Evolutionary conservation across 2,329 filamentous ascomycete genomes (phyloP), one percentile per base, ranked within the genome.

Genomic region (Stylonectria norvegica): DNA sequence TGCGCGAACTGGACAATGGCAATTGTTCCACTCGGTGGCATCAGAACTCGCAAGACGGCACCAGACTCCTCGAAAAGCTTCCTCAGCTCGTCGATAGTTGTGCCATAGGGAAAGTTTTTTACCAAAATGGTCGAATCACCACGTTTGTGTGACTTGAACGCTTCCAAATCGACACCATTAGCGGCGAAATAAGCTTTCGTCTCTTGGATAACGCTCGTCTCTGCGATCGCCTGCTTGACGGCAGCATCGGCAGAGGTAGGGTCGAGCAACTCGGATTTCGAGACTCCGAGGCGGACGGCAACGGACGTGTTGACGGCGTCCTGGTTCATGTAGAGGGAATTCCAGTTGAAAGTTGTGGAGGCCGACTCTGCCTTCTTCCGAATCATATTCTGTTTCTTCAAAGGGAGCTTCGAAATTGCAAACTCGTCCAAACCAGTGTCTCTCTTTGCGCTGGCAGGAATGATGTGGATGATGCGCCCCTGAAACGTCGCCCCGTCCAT

Each of bases 251-350:
- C 83, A 43, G 88, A 95, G 4, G 91, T 95, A n/a, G 91, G 93
- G 66, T 98, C 91, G 32, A 98, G 75, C 42, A 98, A 69, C 56
- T 95, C 89, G 9, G 89, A 83, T 70, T 98, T 98, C 40, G 86
- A 85, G 42, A 98, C 79, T 33, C 91, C 90, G 42, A 98, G 75
- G 38, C 90, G 85, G 59, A 84, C 81, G 34, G 93, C 89, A 46
- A 95, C 81, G 5, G 90, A 94, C 34, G 87, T 82, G 67, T 96
- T 90, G 37, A 98, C 89, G 36, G 93, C 88, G 70, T 98, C 90
- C 68, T 89, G 86, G 66, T 86, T 96, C 86, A 98, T 94, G 66
- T 93, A 98, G n/a, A 98, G 73, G n/a, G 90, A 91, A 70, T 98
- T 98, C 93, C 93, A 98, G 62, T 91, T 95, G 69, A 97, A 97